Conservation (phyloP, 768 basidiomycete species). For the Naganishia onofrii region DNA sequence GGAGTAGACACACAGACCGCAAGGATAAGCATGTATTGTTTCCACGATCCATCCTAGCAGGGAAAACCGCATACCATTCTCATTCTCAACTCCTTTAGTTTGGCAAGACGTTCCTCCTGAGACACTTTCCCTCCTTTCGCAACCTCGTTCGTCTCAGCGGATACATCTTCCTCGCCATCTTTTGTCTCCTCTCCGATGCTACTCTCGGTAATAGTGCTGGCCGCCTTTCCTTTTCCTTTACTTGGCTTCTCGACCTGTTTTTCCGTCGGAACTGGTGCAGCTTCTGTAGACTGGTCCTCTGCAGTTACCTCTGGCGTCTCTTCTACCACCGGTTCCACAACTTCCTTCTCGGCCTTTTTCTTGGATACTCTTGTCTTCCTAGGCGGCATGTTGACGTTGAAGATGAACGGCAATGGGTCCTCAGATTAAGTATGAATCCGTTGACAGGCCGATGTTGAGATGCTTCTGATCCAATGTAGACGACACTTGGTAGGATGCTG, state of each 20-base stretch:
- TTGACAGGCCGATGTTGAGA: background rate
- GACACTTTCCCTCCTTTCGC: slow-evolving; percentile 45
- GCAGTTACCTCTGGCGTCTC: background rate
- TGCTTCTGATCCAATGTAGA: background rate
- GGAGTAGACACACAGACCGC: background rate
- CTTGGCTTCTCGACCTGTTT: slow-evolving; percentile 17
- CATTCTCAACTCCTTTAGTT: slow-evolving; percentile 70
- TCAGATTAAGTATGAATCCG: background rate
- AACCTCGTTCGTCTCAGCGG: slow-evolving; percentile 18
- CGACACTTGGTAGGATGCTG: background rate
- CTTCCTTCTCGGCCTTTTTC: slow-evolving; percentile 10
- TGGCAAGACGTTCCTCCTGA: slow-evolving; percentile 68
- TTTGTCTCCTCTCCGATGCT: slow-evolving; percentile 25
- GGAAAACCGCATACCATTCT: slow-evolving; percentile 66
- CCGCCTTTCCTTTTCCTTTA: slow-evolving; percentile 33
- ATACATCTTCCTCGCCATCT: slow-evolving; percentile 28
- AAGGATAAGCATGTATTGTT: background rate
- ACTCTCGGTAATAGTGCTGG: slow-evolving; percentile 12
- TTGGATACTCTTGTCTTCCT: slow-evolving; percentile 6
- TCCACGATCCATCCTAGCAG: slow-evolving; percentile 3
- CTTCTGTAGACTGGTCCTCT: slow-evolving; percentile 11
- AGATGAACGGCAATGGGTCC: background rate
- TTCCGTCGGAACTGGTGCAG: background rate
- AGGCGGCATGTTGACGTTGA: slow-evolving; percentile 9
- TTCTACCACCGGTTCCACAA: slow-evolving; percentile 8